Percentiles rank a stretch among this genome's conserved stretches.
Conservation (phyloP, 805 yeast species). For the Scheffersomyces coipomensis region DNA sequence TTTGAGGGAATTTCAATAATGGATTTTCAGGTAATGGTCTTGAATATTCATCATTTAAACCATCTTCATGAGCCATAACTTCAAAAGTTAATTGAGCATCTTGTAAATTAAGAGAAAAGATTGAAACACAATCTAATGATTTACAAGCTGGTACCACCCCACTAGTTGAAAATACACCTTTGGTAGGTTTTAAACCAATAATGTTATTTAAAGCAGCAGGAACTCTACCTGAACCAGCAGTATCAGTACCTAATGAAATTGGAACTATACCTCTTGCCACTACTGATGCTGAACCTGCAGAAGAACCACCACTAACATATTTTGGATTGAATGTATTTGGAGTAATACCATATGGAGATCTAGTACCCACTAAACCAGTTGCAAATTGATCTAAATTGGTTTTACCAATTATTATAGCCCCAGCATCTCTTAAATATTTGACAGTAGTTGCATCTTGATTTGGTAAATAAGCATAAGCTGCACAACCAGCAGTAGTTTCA, state of each 20-base stretch:
- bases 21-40: slow-evolving; percentile 72
- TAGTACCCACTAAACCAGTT: slow-evolving; percentile 92
- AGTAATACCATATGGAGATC: slow-evolving; percentile 93
- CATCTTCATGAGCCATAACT: slow-evolving; percentile 71
- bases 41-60: slow-evolving; percentile 72
- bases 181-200: slow-evolving; percentile 90
- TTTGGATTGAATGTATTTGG: slow-evolving; percentile 71
- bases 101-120: slow-evolving; percentile 70
- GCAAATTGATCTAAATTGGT: slow-evolving; percentile 97
- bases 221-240: slow-evolving; percentile 97
- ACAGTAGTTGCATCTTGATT: slow-evolving; percentile 75
- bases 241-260: slow-evolving; percentile 88
- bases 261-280: slow-evolving; percentile 92
- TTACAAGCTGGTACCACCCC: slow-evolving; percentile 99
- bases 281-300: slow-evolving; percentile 92
- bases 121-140: slow-evolving; percentile 88
- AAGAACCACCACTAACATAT: slow-evolving; percentile 93
- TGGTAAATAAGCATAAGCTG: slow-evolving; percentile 73
- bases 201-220: slow-evolving; percentile 94
- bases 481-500: slow-evolving; percentile 94
- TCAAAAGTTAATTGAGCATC: slow-evolving; percentile 83
- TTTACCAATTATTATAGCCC: slow-evolving; percentile 91
- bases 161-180: slow-evolving; percentile 77
- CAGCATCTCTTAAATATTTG: slow-evolving; percentile 69
- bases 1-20: slow-evolving; percentile 51